A percentile compares a stretch with the other conserved stretches of the same genome.
These are phyloP conservation scores for Candida ulmi DNA, from an alignment of 805 yeast species.

Conservation along the genomic window DNA sequence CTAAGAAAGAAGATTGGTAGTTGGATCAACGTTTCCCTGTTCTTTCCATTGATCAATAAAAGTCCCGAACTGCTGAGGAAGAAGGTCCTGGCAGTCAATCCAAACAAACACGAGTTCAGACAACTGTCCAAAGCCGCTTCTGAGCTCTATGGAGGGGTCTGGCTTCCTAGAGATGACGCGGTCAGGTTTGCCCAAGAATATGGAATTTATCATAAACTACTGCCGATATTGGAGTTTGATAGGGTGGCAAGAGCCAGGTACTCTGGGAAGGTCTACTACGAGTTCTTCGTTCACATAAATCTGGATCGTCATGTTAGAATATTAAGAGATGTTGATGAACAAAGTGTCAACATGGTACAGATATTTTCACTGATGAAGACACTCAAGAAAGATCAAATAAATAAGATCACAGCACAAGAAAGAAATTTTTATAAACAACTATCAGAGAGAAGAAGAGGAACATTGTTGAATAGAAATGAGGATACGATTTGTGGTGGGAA, in stretches of 20 bases:
- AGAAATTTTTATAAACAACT: too few relatives aligned
- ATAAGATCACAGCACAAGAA: too few relatives aligned
- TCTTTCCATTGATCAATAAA: conserved; percentile 2
- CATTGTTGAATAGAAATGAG: conserved; percentile 15
- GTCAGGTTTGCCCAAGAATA: conserved; percentile 15
- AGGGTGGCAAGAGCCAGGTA: conserved; percentile 21
- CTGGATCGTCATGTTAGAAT: conserved; percentile 18
- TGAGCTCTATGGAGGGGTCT: conserved; percentile 12
- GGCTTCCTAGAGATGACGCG: conserved; percentile 21
- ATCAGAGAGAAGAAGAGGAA: conserved; percentile 3
- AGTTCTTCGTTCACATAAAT: conserved; percentile 16
- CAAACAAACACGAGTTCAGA: conserved; percentile 1
- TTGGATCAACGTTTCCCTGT: conserved; percentile 18
- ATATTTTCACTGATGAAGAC: conserved; percentile 16
- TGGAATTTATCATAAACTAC: conserved; percentile 9
- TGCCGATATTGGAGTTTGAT: conserved; percentile 20
- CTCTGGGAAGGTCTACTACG: conserved; percentile 21
- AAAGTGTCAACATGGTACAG: conserved; percentile 20
- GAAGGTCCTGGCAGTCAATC: conserved; percentile 1
- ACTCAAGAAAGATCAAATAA: conserved; percentile 4
- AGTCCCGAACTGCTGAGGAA: not conserved
- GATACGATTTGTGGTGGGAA: conserved; percentile 24
- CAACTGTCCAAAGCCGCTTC: not conserved
- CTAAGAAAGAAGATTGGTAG: conserved; percentile 18
- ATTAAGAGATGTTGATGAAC: conserved; percentile 15